phyloP scores from a whole-genome alignment of 163 green algal genomes.

The Scenedesmus sp. region DNA sequence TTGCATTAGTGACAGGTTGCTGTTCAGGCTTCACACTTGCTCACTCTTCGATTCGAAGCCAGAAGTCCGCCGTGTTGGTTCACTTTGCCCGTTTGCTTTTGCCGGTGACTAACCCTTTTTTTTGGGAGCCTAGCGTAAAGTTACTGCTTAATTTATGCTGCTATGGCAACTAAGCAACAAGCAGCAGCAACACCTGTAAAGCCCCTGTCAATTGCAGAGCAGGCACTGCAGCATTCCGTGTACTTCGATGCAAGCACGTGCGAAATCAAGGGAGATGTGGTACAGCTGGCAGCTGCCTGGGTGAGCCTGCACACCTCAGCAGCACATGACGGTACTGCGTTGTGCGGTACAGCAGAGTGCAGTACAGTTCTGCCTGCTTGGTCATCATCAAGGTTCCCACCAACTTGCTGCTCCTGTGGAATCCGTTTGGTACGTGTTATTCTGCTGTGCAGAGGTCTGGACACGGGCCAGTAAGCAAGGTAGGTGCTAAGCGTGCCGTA shows the following conservation, averaged over 20 bases:
- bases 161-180: slow-evolving; percentile 18
- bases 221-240: background rate
- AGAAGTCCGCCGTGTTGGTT: too few species aligned
- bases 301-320: background rate
- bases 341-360: background rate
- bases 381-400: background rate
- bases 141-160: background rate
- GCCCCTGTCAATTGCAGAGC: slow-evolving; percentile 6
- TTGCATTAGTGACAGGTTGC: background rate
- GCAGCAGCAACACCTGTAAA: background rate
- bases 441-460: slow-evolving; percentile 22
- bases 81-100: too few species aligned
- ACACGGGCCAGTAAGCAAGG: slow-evolving; percentile 36
- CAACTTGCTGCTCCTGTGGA: background rate
- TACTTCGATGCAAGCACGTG: background rate
- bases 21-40: background rate
- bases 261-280: slow-evolving; percentile 37
- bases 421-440: background rate
- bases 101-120: too few species aligned
- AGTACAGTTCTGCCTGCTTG: background rate
- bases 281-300: background rate
- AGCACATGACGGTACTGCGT: background rate
- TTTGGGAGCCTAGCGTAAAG: too few species aligned
- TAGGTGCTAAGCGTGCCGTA: background rate
- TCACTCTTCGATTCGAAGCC: background rate